phyloP scores from a whole-genome alignment of 352 stramenopile genomes.

The Phytophthora constricta region DNA sequence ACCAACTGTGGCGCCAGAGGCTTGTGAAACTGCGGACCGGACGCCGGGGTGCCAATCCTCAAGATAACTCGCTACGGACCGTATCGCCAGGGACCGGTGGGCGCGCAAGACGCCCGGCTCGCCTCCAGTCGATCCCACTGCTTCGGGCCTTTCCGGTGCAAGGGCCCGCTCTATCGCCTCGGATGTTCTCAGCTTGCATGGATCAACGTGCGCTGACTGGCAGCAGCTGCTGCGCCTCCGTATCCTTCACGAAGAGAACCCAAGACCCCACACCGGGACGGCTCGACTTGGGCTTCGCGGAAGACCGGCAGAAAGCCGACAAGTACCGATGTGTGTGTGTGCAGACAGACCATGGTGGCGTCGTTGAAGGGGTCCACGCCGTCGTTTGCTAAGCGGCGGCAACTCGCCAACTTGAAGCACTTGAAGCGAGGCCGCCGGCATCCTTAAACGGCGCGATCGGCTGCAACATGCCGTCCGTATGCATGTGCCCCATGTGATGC shows the following conservation, averaged over 20 bases:
- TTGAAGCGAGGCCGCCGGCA: too few species aligned
- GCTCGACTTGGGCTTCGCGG: too few species aligned
- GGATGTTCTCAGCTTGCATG: constrained; percentile 14
- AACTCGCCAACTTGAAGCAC: constrained; percentile 21
- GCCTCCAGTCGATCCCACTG: constrained; percentile 4
- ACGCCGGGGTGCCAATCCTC: background rate
- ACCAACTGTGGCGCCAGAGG: background rate
- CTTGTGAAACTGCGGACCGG: background rate
- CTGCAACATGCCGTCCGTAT: background rate
- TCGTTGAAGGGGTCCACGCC: constrained; percentile 7
- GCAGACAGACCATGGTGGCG: constrained; percentile 17
- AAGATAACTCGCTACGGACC: background rate
- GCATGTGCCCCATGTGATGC: background rate
- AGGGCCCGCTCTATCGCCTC: constrained; percentile 16
- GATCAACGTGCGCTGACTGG: constrained; percentile 22
- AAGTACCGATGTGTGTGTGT: constrained; percentile 22
- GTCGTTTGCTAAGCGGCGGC: constrained; percentile 4
- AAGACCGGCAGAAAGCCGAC: constrained; percentile 17
- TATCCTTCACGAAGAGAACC: constrained; percentile 15
- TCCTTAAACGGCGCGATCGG: constrained; percentile 13
- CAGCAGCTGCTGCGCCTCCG: constrained; percentile 28
- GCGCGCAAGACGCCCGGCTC: background rate
- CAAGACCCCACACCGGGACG: constrained; percentile 9
- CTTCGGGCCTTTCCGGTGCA: constrained; percentile 21
- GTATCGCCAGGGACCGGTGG: background rate